Conservation (phyloP, 805 yeast genomes). For the Candida nanaspora region DNA sequence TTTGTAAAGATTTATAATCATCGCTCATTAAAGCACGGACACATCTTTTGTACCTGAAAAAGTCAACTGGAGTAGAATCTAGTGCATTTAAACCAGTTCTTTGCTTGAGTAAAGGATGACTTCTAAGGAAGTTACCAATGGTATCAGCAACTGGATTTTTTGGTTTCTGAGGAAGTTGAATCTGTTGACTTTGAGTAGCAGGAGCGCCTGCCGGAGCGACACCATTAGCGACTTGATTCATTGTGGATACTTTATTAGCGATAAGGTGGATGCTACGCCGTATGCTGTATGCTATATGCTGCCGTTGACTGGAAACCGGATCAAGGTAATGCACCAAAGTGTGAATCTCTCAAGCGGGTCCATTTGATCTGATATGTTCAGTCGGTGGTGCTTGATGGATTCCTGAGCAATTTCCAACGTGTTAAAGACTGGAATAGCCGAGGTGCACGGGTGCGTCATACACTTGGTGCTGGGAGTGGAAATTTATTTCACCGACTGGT, state of each 20-base stretch:
- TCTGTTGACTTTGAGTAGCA: constrained; percentile 11
- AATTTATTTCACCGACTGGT: too few relatives aligned
- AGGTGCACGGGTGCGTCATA: too few relatives aligned
- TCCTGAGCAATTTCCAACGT: too few relatives aligned
- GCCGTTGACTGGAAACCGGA: too few relatives aligned
- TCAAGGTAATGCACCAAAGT: too few relatives aligned
- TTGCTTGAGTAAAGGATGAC: constrained; percentile 62
- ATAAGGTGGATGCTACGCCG: neutral
- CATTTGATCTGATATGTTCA: too few relatives aligned
- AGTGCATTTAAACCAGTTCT: constrained; percentile 62
- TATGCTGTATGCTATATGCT: too few relatives aligned
- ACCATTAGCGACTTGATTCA: neutral
- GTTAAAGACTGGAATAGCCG: too few relatives aligned
- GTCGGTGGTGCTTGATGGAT: too few relatives aligned
- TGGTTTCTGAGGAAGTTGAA: constrained; percentile 11
- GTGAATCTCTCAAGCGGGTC: too few relatives aligned
- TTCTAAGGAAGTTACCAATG: constrained; percentile 65
- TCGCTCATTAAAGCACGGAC: constrained; percentile 68
- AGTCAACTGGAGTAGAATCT: constrained; percentile 65
- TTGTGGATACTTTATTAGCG: neutral
- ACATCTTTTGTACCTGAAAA: constrained; percentile 83
- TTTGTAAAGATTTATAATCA: constrained; percentile 44
- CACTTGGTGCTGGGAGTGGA: too few relatives aligned
- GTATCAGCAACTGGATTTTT: constrained; percentile 53
- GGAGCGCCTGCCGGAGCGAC: neutral